Evolutionary conservation across 2,329 filamentous ascomycete species (phyloP).

Genomic region (Keithomyces neogunnii): DNA sequence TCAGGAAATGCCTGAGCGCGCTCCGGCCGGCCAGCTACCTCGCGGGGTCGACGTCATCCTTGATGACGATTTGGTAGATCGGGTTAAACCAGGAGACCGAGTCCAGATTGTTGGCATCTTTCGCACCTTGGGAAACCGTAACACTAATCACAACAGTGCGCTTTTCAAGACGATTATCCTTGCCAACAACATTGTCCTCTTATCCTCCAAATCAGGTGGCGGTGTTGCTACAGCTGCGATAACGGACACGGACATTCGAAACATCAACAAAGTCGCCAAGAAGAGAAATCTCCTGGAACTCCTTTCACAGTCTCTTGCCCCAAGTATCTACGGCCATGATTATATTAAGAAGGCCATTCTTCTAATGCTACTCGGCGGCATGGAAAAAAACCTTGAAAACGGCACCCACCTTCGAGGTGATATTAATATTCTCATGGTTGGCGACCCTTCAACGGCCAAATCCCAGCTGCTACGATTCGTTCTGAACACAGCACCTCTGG

Average conservation of each 20-base stretch:
- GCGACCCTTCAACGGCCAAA: conserved; percentile 96
- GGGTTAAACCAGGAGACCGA: conserved; percentile 88
- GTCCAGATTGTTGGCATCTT: conserved; percentile 97
- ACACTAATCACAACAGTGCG: conserved; percentile 81
- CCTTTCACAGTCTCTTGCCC: conserved; percentile 86
- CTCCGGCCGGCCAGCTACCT: conserved; percentile 89
- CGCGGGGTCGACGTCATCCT: conserved; percentile 93
- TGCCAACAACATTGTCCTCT: conserved; percentile 88
- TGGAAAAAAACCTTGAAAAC: conserved; percentile 98
- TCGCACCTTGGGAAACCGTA: conserved; percentile 87
- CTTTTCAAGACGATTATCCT: conserved; percentile 91
- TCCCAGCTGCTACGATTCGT: conserved; percentile 97
- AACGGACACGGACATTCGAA: conserved; percentile 93
- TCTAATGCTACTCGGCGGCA: conserved; percentile 87
- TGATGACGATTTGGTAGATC: conserved; percentile 93
- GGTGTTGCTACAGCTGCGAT: conserved; percentile 87
- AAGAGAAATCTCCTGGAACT: conserved; percentile 90
- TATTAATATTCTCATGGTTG: conserved; percentile 99
- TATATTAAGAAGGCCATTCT: conserved; percentile 97
- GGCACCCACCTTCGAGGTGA: conserved; percentile 96
- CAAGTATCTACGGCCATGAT: conserved; percentile 94
- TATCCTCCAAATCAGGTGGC: conserved; percentile 93
- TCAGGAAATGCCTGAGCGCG: conserved; percentile 97
- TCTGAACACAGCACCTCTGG: conserved; percentile 89
- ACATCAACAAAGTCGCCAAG: conserved; percentile 97